phyloP scores from a whole-genome alignment of 2,329 filamentous ascomycete genomes.

The Fusarium pseudograminearum region DNA sequence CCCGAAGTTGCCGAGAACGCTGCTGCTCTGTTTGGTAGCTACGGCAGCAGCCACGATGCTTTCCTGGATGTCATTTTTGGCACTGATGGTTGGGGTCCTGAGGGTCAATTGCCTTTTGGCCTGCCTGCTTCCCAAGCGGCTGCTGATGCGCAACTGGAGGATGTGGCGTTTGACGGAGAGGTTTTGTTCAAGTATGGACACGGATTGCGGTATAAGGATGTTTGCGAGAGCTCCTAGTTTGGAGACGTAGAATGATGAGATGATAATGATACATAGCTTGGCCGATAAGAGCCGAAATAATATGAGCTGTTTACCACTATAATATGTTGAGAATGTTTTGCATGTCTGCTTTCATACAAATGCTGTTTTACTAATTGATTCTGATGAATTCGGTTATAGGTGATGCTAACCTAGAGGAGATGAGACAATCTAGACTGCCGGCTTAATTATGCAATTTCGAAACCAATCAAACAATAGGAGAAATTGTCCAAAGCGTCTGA shows the following conservation, averaged over 20 bases:
- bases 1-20: constrained; percentile 56
- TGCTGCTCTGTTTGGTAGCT: constrained; percentile 56
- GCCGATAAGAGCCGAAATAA: background rate
- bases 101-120: constrained; percentile 56
- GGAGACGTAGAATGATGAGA: background rate
- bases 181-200: constrained; percentile 50
- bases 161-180: constrained; percentile 48
- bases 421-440: background rate
- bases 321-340: too few relatives aligned
- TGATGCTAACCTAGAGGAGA: background rate
- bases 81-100: constrained; percentile 48
- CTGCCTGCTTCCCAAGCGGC: constrained; percentile 59
- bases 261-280: constrained; percentile 7
- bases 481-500: constrained; percentile 12
- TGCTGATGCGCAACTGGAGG: constrained; percentile 51
- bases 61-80: constrained; percentile 60
- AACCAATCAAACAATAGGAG: constrained; percentile 17
- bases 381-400: background rate
- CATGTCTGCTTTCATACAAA: background rate
- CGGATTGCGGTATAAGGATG: constrained; percentile 51
- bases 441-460: constrained; percentile 3
- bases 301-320: background rate
- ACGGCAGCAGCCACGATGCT: constrained; percentile 55
- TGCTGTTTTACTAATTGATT: background rate
- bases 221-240: constrained; percentile 10